Evolutionary conservation across 2,329 filamentous ascomycete genomes (phyloP).

Genomic region (Cordyceps cicadae): DNA sequence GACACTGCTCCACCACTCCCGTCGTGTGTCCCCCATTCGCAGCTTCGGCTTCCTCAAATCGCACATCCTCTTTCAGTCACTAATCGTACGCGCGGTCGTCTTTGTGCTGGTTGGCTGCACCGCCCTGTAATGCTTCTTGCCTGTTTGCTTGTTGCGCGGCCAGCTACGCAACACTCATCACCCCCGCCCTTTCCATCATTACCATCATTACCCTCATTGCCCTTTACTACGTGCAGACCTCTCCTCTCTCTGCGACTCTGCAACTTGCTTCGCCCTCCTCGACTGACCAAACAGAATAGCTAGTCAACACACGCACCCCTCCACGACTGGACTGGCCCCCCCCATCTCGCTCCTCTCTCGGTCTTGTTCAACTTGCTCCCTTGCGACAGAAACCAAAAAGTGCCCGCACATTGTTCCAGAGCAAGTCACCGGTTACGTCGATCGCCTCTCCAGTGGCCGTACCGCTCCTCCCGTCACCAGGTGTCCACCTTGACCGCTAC

Average conservation of each 20-base stretch:
- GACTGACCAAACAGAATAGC: conserved; percentile 7
- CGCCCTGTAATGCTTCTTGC: not conserved
- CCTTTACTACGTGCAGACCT: not conserved
- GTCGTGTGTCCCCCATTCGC: not conserved
- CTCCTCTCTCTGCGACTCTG: not conserved
- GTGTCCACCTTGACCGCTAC: conserved; percentile 9
- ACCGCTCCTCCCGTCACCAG: not conserved
- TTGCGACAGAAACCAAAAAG: conserved; percentile 1
- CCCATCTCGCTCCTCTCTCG: not conserved
- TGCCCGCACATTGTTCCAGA: conserved; percentile 1
- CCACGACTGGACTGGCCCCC: not conserved
- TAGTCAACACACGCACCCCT: conserved; percentile 4
- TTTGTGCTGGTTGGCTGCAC: not conserved
- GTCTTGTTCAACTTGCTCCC: not conserved
- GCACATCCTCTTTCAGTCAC: not conserved
- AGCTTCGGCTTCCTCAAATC: not conserved
- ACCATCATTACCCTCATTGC: not conserved
- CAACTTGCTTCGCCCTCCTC: not conserved
- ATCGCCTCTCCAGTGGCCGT: conserved; percentile 7
- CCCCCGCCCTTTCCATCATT: not conserved
- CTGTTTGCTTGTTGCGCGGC: not conserved
- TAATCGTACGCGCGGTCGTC: conserved; percentile 4
- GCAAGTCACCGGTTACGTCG: conserved; percentile 4
- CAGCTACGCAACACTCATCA: not conserved
- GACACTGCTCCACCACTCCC: conserved; percentile 5